Percentiles rank a stretch among this genome's conserved stretches.
Evolutionary conservation across 208 protist genomes (phyloP).

Genomic region (Kentomonas sorsogonicus): DNA sequence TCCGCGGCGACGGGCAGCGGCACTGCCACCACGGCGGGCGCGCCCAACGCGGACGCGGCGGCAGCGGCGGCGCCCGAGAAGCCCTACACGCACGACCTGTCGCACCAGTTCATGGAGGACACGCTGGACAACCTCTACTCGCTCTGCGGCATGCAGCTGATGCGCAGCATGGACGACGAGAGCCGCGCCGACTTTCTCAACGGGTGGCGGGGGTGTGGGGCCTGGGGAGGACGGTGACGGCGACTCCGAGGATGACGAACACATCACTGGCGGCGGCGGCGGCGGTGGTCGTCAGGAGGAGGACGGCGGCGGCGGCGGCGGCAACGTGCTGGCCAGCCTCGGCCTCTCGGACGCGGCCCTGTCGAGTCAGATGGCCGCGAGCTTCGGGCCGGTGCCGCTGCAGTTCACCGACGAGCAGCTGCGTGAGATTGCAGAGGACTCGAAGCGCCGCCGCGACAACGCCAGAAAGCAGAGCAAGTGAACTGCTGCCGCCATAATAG

Average conservation of each 20-base stretch:
- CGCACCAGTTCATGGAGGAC: conserved; percentile 78
- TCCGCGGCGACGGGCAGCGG: no score
- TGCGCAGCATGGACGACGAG: conserved; percentile 36
- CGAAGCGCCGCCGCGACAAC: conserved; percentile 12
- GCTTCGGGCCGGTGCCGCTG: conserved; percentile 40
- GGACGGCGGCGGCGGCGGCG: neutral
- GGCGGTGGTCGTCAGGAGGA: neutral
- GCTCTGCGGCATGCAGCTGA: conserved; percentile 65
- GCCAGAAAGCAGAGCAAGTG: neutral
- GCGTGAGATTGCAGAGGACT: conserved; percentile 18
- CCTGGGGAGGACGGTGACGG: neutral
- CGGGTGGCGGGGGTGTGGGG: no score
- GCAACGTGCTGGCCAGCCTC: neutral
- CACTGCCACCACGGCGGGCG: neutral
- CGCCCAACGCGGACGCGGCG: neutral
- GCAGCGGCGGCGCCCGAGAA: neutral
- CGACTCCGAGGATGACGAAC: neutral
- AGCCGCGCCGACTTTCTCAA: conserved; percentile 30
- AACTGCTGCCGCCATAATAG: neutral
- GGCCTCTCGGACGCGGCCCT: conserved; percentile 23
- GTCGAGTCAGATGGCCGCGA: conserved; percentile 24
- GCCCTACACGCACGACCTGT: conserved; percentile 55
- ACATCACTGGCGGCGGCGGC: neutral
- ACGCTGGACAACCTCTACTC: conserved; percentile 68
- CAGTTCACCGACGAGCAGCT: conserved; percentile 41